Evolutionary conservation across 2,329 filamentous ascomycete species (phyloP), one percentile per base, ranked within the genome.

Genomic region (Lasiodiplodia hormozganensis): DNA sequence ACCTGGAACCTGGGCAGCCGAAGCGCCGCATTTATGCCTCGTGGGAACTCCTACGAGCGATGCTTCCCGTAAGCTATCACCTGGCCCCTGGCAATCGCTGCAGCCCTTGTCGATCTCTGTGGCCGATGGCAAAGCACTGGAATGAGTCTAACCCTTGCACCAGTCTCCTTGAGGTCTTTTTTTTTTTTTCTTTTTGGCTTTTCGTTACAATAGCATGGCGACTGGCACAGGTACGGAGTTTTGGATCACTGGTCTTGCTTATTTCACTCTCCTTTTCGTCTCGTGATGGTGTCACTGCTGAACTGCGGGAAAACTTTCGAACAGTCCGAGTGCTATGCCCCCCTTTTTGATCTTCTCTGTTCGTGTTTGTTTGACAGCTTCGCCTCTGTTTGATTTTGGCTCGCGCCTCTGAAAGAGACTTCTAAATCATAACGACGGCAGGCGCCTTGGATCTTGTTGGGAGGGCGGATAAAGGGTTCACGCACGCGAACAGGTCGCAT

Each of bases 171-270:
- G 43, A 14, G 18, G 3, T 54, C 12, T 11, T 21, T 49, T 25
- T 31, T 14, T n/a, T 47, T 57, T 51, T 10, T 54, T 28, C 23
- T 47, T 67, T 31, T 52, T 34, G 23, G 40, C 28, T 64, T 52
- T 51, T 34, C 8, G 6, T 49, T 67, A 28, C 47, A 49, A 51
- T 60, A 58, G 65, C 65, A 67, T 67, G 65, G 65, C 65, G 65
- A 67, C 53, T 47, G 56, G 53, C 52, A 58, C 65, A 51, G 65
- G 52, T 60, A 49, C 52, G 65, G 65, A 57, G 65, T 67, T 67
- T 28, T 51, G 51, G 25, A 21, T n/a, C 21, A 47, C 21, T 47
- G 43, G 43, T n/a, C 34, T 65, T 56, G 12, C 21, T 65, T 40
- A 21, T 31, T 34, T 43, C 40, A 43, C 56, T 43, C 38, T 43